Percentiles rank a stretch among this genome's conserved stretches.
phyloP scores from a whole-genome alignment of 129 eudicot genomes.

The Tagetes patula region DNA sequence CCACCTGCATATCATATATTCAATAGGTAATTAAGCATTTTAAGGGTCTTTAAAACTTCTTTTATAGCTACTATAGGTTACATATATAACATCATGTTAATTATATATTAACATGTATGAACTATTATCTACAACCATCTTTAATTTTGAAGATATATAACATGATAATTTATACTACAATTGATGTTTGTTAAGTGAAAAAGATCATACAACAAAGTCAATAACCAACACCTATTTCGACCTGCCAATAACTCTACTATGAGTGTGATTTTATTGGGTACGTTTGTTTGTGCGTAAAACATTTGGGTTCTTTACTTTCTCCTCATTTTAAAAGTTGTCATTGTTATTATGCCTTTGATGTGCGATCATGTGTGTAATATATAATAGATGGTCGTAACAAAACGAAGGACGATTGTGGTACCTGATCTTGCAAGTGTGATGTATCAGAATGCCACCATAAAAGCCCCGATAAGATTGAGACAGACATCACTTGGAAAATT shows the following conservation, averaged over 20 bases:
- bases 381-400: not conserved
- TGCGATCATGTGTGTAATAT: too few species aligned
- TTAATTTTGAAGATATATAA: not conserved
- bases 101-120: too few species aligned
- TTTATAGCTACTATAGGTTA: too few species aligned
- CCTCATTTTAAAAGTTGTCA: too few species aligned
- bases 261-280: too few species aligned
- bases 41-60: not conserved
- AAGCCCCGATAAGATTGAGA: conserved; percentile 81
- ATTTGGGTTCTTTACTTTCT: too few species aligned
- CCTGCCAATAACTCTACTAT: too few species aligned
- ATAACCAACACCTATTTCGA: too few species aligned
- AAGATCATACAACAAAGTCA: not conserved
- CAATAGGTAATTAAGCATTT: not conserved
- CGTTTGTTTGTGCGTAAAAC: too few species aligned
- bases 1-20: conserved; percentile 48
- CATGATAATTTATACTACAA: not conserved
- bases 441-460: conserved; percentile 94
- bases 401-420: conserved; percentile 33
- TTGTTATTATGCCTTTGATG: too few species aligned
- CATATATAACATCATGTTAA: too few species aligned
- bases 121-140: not conserved
- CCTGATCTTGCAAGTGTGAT: conserved; percentile 88
- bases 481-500: conserved; percentile 91
- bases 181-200: not conserved